phyloP scores from a whole-genome alignment of 768 basidiomycete species.

The Boletus coccyginus region DNA sequence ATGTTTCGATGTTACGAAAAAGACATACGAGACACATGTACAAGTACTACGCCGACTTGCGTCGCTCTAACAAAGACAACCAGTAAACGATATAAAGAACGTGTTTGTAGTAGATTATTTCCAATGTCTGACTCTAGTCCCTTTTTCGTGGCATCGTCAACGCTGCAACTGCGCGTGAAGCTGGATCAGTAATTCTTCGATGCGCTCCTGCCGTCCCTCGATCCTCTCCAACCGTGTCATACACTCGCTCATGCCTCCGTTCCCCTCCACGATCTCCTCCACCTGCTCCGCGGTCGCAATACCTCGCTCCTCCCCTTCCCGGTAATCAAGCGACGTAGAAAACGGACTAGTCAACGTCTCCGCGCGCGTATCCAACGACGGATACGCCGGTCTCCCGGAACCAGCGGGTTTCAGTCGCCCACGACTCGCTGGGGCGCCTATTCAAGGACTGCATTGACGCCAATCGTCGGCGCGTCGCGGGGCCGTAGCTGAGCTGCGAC shows the following conservation, averaged over 20 bases:
- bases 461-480: slow-evolving; percentile 38
- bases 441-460: slow-evolving; percentile 30
- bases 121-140: not conserved
- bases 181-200: slow-evolving; percentile 44
- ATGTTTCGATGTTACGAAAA: not conserved
- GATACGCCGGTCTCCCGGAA: slow-evolving; percentile 13
- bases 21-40: not conserved
- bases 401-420: not conserved
- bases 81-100: not conserved
- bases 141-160: not conserved
- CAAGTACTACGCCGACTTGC: not conserved
- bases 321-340: slow-evolving; percentile 29
- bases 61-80: not conserved
- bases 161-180: slow-evolving; percentile 20
- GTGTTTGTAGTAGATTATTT: not conserved
- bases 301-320: not conserved
- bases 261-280: slow-evolving; percentile 28
- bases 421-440: slow-evolving; percentile 16
- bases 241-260: slow-evolving; percentile 27
- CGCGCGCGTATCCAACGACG: slow-evolving; percentile 23
- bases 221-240: slow-evolving; percentile 38
- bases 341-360: slow-evolving; percentile 18
- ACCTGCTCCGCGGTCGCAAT: slow-evolving; percentile 26
- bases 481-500: slow-evolving; percentile 36
- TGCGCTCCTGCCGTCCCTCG: slow-evolving; percentile 45